Conservation (phyloP, 768 basidiomycete species). For the Dacryopinax primogenitus region DNA sequence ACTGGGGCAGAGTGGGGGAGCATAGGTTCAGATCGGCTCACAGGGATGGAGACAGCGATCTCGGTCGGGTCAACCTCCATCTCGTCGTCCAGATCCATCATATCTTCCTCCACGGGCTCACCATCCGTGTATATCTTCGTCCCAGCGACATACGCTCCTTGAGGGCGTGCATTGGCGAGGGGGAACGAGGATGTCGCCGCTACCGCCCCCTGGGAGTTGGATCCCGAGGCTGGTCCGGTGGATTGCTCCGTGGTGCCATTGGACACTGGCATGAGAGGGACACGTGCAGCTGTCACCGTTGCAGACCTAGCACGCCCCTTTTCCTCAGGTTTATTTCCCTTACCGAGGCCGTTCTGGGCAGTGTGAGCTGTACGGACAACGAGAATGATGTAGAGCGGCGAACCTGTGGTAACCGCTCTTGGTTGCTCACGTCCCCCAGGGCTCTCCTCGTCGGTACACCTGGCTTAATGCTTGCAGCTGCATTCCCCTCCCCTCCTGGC, state of each 20-base stretch:
- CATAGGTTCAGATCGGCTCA: background rate
- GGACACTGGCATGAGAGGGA: constrained; percentile 12
- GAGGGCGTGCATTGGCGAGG: too few relatives aligned
- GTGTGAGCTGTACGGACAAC: background rate
- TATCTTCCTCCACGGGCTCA: constrained; percentile 7
- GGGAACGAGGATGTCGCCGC: too few relatives aligned
- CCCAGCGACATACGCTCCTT: too few relatives aligned
- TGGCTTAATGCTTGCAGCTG: background rate
- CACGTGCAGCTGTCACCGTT: too few relatives aligned
- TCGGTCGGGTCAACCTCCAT: constrained; percentile 16
- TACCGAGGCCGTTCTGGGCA: too few relatives aligned
- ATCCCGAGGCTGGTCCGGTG: constrained; percentile 1
- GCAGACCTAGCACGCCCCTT: background rate
- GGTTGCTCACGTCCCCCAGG: background rate
- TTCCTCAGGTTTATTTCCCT: background rate
- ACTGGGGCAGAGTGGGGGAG: too few relatives aligned
- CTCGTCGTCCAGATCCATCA: constrained; percentile 15
- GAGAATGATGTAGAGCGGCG: background rate
- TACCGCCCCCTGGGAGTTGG: constrained; percentile 5
- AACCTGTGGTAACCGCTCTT: background rate
- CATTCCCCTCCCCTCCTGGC: background rate
- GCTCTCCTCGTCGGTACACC: background rate
- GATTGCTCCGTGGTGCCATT: constrained; percentile 11
- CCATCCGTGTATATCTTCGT: background rate
- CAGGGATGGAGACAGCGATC: constrained; percentile 9